Base-by-base conservation (phyloP, 768 basidiomycete species). In the Auricularia sp. region DNA sequence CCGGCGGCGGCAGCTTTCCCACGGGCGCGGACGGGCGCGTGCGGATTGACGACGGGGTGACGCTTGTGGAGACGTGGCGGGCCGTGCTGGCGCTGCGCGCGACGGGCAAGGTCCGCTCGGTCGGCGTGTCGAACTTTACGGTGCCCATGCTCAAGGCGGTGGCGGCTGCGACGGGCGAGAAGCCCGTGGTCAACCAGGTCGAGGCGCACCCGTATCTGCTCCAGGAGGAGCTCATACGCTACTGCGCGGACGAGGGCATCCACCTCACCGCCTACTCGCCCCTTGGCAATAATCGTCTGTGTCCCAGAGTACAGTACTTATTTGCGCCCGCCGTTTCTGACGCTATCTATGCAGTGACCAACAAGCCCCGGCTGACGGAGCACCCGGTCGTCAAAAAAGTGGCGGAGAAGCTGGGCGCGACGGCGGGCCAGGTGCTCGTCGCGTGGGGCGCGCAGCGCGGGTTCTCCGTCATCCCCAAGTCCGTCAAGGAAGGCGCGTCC, bases 81-180 rank as follows among this genome's bases (percentile, higher is more conserved):
- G 89, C 88, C 14, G 81, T 93, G 84, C 79, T 90, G 67, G 79
- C 78, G 47, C 82, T 93, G 11, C 83, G 80, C 14, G 83, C 86
- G 71, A 83, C 84, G 0, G 79, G 79, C 66, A 93, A 93, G 80
- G 88, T 85, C 71, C 81, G 77, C 71, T 79, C 83, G 1, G 77
- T 94, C 67, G 92, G 91, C 64, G 90, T 95, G 4, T 90, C 87
- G 69, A 94, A 94, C 82, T 91, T 91, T 75, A 84, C 81, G 18
- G 74, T 86, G 63, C 77, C 79, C 51, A 80, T 88, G 59, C 73
- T 94, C 64, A 76, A 89, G 72, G 86, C 79, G 11, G 81, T 94
- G 70, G 84, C 84, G 66, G 74, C 80, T 29, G 86, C 84, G 3
- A 90, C 89, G 34, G 86, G 85, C 11, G 86, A 89, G 62, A 81